phyloP scores from a whole-genome alignment of 2,329 filamentous ascomycete genomes.

The Didymella pinodella region DNA sequence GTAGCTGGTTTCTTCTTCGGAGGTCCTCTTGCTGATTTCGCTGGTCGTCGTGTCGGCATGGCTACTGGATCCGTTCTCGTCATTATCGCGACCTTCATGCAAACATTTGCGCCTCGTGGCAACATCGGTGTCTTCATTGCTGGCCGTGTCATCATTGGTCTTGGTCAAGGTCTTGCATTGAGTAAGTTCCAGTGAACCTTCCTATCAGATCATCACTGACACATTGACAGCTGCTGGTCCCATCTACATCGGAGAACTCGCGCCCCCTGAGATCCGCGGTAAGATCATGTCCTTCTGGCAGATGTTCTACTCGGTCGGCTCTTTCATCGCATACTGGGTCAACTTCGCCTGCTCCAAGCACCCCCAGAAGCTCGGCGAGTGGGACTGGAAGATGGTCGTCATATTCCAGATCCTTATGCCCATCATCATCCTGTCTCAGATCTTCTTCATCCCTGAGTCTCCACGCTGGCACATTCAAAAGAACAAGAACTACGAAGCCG shows the following conservation, averaged over 20 bases:
- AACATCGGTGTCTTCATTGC: conserved; percentile 72
- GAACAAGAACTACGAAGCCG: conserved; percentile 66
- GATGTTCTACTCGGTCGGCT: conserved; percentile 70
- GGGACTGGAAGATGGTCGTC: conserved; percentile 77
- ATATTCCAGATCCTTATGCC: conserved; percentile 77
- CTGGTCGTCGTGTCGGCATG: conserved; percentile 72
- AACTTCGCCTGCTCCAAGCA: conserved; percentile 69
- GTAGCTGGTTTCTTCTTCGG: conserved; percentile 74
- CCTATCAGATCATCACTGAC: conserved; percentile 11
- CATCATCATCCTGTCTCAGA: conserved; percentile 65
- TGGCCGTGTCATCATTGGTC: conserved; percentile 72
- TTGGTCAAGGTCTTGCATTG: conserved; percentile 73
- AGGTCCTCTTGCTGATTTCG: conserved; percentile 68
- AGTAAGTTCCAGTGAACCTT: conserved; percentile 51
- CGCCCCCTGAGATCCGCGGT: conserved; percentile 69
- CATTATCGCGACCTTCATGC: conserved; percentile 73
- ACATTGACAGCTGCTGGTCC: conserved; percentile 64
- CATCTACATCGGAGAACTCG: conserved; percentile 75
- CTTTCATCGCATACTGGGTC: conserved; percentile 70
- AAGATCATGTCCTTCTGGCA: conserved; percentile 76
- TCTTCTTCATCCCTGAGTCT: conserved; percentile 70
- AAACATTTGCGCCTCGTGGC: conserved; percentile 66
- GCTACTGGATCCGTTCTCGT: conserved; percentile 69
- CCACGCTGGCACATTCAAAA: conserved; percentile 74
- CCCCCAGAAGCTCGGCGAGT: conserved; percentile 66